Conservation (phyloP, 208 protist genomes). For the Acanthamoeba triangularis region DNA sequence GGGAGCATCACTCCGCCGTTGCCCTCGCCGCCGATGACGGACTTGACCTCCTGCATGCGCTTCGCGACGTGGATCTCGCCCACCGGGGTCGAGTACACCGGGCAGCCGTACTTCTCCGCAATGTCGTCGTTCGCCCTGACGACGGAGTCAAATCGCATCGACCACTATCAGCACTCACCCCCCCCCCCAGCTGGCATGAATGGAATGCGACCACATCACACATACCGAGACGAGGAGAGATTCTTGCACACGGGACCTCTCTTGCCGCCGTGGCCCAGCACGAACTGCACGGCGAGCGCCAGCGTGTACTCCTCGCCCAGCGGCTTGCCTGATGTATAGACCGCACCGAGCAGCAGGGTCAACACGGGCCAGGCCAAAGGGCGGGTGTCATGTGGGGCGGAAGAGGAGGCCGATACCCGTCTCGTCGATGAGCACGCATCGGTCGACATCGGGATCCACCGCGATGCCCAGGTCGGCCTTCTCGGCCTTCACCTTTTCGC, state of each 20-base stretch:
- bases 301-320: slow-evolving; percentile 91
- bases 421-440: slow-evolving; percentile 90
- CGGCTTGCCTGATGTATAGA: slow-evolving; percentile 5
- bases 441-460: slow-evolving; percentile 91
- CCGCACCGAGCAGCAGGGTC: not conserved
- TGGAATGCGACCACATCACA: not conserved
- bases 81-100: slow-evolving; percentile 84
- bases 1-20: slow-evolving; percentile 93
- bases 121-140: slow-evolving; percentile 84
- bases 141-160: not conserved
- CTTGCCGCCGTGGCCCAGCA: slow-evolving; percentile 80
- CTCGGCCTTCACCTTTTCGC: slow-evolving; percentile 81
- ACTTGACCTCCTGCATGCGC: slow-evolving; percentile 82
- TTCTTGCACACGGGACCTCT: slow-evolving; percentile 88
- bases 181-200: too few relatives aligned
- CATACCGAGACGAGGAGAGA: slow-evolving; percentile 84
- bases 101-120: slow-evolving; percentile 79
- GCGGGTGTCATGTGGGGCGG: not conserved
- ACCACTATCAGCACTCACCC: not conserved
- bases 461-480: slow-evolving; percentile 90
- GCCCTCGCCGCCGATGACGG: slow-evolving; percentile 91
- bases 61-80: slow-evolving; percentile 91
- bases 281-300: slow-evolving; percentile 87
- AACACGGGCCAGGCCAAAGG: too few relatives aligned
- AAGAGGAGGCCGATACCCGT: slow-evolving; percentile 57